Conservation (phyloP, 2,329 filamentous ascomycete genomes). For the Colletotrichum sp. region DNA sequence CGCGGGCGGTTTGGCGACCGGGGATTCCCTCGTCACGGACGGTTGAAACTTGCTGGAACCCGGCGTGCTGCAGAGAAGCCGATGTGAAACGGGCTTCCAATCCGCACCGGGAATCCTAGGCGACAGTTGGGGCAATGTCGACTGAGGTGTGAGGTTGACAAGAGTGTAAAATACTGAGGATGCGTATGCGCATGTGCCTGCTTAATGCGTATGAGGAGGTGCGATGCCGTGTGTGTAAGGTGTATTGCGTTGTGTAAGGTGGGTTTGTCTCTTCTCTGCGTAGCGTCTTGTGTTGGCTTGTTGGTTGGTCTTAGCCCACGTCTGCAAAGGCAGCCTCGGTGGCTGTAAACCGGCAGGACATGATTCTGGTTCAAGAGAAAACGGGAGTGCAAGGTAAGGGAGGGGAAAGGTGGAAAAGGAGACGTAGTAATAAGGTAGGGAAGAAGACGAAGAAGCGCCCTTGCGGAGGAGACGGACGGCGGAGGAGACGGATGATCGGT, state of each 20-base stretch:
- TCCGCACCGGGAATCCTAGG: slow-evolving; percentile 11
- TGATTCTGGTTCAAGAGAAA: neutral
- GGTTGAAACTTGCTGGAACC: slow-evolving; percentile 21
- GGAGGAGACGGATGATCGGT: neutral
- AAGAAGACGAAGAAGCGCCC: neutral
- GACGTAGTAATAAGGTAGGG: neutral
- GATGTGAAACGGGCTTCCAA: slow-evolving; percentile 16
- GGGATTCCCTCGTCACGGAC: slow-evolving; percentile 15
- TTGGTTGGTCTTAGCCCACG: slow-evolving; percentile 14
- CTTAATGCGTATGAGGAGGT: neutral
- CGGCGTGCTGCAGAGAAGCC: slow-evolving; percentile 16
- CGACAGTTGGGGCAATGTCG: neutral
- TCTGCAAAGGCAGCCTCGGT: slow-evolving; percentile 16
- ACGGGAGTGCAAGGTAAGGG: neutral
- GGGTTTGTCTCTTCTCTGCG: neutral
- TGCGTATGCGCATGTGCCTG: neutral
- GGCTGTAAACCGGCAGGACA: slow-evolving; percentile 14
- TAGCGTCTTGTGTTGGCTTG: neutral
- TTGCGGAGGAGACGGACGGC: neutral
- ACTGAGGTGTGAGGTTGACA: neutral
- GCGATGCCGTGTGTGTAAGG: neutral
- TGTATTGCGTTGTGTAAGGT: neutral
- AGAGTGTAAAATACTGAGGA: neutral
- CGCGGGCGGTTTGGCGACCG: neutral
- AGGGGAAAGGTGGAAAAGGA: neutral